Evolutionary conservation across 495 filamentous ascomycete genomes (phyloP), one percentile per base, ranked within the genome.

Genomic region (Penicillium bialowiezense): DNA sequence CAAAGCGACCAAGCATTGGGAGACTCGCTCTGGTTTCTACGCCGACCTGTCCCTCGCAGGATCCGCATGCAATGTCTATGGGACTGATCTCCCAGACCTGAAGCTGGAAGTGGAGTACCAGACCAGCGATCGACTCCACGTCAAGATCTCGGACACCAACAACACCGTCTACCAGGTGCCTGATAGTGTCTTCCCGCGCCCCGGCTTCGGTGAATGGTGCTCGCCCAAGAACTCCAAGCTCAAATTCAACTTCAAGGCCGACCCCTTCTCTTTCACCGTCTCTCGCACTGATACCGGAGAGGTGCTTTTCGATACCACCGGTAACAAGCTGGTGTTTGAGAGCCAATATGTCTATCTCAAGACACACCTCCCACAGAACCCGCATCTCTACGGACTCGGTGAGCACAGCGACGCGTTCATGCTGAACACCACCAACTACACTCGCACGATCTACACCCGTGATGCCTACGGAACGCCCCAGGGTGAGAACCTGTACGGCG

Each of bases 371-470:
- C 79, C 79, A 5, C 63, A 72, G 48, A 63, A 79, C 42, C 79
- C 80, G 45, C 78, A 81, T 51, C 56, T 82, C n/a, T 82, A 79
- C 50, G 77, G 78, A 28, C 59, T 82, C 34, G 78, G 78, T 6
- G 79, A 82, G 56, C 60, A 62, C 5, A 80, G 80, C 20, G 76
- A 79, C 54, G 62, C 64, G 7, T 58, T 82, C 24, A 59, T 75
- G 26, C 65, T 79, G 19, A 44, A 48, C n/a, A 67, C 52, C 3
- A 40, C 79, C 41, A 80, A 81, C 52, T 74, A 73, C 42, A 79
- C 74, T 55, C 76, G 79, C 23, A 87, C 85, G 1, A 73, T 87
- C 38, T 88, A 75, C 37, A 80, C 82, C 29, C 82, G 83, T 4
- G 87, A 90, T 49, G 59, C 51, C 23, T 61, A 56, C 34, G 34